These are phyloP conservation scores for Gossypium aridum DNA, from an alignment of 441 rosid species.

Conservation along the genomic window DNA sequence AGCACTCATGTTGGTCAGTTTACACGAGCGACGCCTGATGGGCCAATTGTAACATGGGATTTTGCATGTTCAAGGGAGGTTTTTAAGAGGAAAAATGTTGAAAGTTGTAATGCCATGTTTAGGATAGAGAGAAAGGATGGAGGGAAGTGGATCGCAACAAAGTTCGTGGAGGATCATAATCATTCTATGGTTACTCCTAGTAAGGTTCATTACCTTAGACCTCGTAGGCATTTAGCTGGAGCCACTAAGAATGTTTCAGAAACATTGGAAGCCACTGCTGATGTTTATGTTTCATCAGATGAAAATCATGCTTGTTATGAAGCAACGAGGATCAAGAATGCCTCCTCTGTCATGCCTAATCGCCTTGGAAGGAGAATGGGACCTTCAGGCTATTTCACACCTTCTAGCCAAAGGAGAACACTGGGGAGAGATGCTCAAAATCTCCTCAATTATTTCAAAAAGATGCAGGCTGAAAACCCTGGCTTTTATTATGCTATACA, in stretches of 20 bases:
- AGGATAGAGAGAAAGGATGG: slow-evolving; percentile 50
- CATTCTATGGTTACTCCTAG: slow-evolving; percentile 37
- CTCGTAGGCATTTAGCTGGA: slow-evolving; percentile 57
- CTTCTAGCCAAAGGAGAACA: slow-evolving; percentile 31
- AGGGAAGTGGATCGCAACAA: slow-evolving; percentile 41
- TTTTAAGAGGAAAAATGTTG: slow-evolving; percentile 43
- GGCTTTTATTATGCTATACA: slow-evolving; percentile 72
- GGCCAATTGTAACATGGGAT: slow-evolving; percentile 56
- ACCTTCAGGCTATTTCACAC: slow-evolving; percentile 21
- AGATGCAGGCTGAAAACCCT: slow-evolving; percentile 63
- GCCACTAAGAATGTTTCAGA: slow-evolving; percentile 32
- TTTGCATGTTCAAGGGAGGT: slow-evolving; percentile 53
- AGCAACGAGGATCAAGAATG: slow-evolving; percentile 24
- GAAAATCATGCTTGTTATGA: slow-evolving; percentile 32
- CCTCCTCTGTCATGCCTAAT: slow-evolving; percentile 23
- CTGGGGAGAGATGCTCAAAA: slow-evolving; percentile 59
- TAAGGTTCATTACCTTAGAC: slow-evolving; percentile 48
- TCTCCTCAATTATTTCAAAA: slow-evolving; percentile 53
- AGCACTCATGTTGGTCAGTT: slow-evolving; percentile 46
- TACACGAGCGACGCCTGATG: slow-evolving; percentile 26
- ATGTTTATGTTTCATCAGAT: slow-evolving; percentile 21
- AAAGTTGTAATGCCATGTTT: slow-evolving; percentile 55
- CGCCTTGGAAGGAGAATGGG: slow-evolving; percentile 24
- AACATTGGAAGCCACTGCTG: slow-evolving; percentile 25
- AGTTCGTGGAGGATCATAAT: slow-evolving; percentile 64